A percentile compares a stretch with the other conserved stretches of the same genome.
Conservation (phyloP, 2,329 filamentous ascomycete genomes). For the Meredithiella fracta region DNA sequence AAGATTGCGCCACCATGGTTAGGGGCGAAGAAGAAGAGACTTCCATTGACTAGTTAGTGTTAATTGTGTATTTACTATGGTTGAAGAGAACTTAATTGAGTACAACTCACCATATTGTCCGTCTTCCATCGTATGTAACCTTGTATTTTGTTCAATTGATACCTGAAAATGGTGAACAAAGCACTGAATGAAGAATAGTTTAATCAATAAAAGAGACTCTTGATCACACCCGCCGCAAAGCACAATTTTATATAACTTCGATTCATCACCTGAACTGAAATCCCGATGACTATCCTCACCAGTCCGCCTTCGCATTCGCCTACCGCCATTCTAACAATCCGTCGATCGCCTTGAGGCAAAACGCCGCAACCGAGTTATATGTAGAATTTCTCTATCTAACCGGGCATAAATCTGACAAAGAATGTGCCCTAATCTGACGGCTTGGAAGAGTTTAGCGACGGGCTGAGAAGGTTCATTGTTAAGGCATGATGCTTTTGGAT, state of each 20-base stretch:
- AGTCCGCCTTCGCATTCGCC: not conserved
- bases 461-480: too few species aligned
- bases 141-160: too few species aligned
- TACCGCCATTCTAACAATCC: not conserved
- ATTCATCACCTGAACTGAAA: not conserved
- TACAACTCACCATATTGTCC: not conserved
- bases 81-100: not conserved
- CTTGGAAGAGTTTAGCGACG: not conserved
- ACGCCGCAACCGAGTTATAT: not conserved
- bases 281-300: not conserved
- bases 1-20: slow-evolving; percentile 33
- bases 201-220: not conserved
- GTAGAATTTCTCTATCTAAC: too few species aligned
- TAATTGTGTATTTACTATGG: not conserved
- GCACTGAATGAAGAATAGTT: not conserved
- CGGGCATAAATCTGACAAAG: not conserved
- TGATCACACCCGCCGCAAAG: not conserved
- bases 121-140: not conserved
- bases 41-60: slow-evolving; percentile 28
- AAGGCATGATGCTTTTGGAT: too few species aligned
- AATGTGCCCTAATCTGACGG: not conserved
- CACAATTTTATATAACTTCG: not conserved
- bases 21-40: slow-evolving; percentile 30
- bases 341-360: not conserved
- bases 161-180: not conserved